Conservation (phyloP, 2,329 filamentous ascomycete genomes). For the Calonectria hawksworthii region DNA sequence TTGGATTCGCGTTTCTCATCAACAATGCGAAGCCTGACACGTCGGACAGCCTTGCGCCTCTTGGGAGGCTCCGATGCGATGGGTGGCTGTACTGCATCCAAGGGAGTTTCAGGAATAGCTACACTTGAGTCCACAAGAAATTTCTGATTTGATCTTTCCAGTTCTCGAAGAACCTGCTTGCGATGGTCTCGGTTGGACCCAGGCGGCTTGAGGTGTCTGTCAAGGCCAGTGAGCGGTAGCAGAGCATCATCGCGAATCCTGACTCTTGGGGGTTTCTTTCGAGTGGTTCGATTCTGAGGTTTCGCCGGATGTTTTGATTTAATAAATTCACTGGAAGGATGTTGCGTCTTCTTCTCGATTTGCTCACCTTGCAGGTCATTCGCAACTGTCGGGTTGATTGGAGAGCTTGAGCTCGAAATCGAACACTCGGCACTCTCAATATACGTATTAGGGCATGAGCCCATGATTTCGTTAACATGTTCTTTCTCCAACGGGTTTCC, state of each 20-base stretch:
- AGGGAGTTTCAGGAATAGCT: conserved; percentile 21
- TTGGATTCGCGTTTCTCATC: not conserved
- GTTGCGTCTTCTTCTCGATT: not conserved
- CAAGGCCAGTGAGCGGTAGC: conserved; percentile 42
- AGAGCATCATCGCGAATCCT: conserved; percentile 34
- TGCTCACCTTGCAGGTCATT: not conserved
- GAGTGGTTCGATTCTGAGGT: conserved; percentile 17
- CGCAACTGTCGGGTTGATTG: no score
- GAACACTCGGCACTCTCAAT: no score
- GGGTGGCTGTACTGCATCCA: not conserved
- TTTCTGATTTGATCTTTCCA: conserved; percentile 46
- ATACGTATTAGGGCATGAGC: not conserved
- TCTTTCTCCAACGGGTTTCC: not conserved
- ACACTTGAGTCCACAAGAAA: conserved; percentile 42
- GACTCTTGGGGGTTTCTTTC: conserved; percentile 29
- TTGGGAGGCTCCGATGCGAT: not conserved
- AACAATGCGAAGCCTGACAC: not conserved
- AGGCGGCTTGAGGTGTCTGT: conserved; percentile 38
- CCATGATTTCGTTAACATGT: not conserved
- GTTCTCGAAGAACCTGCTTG: conserved; percentile 45
- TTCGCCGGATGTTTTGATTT: conserved; percentile 18
- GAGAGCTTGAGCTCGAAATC: not conserved
- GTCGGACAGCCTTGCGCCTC: not conserved
- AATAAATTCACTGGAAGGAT: conserved; percentile 30
- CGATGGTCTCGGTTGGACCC: conserved; percentile 31